Conservation (phyloP, 371 early-diverging fungal genomes). For the Funneliformis caledonium region DNA sequence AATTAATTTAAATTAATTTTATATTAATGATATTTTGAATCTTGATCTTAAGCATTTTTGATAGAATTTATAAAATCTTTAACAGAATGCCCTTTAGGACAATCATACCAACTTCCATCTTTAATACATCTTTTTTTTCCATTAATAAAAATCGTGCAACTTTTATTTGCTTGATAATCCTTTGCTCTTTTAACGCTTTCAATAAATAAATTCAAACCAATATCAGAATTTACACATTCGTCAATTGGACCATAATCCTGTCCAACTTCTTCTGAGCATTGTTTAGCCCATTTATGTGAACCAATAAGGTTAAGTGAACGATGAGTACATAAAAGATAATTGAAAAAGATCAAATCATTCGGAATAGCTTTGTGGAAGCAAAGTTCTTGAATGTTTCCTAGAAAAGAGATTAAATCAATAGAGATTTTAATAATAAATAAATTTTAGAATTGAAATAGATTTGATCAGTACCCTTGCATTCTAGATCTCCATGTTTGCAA, state of each 20-base stretch:
- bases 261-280: conserved; percentile 7
- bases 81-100: conserved; percentile 20
- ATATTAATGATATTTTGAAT: no score
- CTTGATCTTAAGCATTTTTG: not conserved
- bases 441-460: not conserved
- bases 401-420: not conserved
- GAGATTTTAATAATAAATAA: not conserved
- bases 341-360: conserved; percentile 11
- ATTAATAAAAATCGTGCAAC: conserved; percentile 33
- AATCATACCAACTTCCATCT: conserved; percentile 39
- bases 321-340: conserved; percentile 25
- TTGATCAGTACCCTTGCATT: conserved; percentile 25
- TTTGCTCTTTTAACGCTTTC: conserved; percentile 10
- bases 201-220: conserved; percentile 1
- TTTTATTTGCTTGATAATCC: not conserved
- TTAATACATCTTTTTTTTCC: conserved; percentile 35
- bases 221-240: conserved; percentile 17
- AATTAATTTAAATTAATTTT: no score
- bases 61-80: conserved; percentile 23
- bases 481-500: conserved; percentile 31
- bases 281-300: not conserved
- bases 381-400: conserved; percentile 36
- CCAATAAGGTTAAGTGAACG: not conserved
- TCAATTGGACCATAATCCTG: conserved; percentile 30
- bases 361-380: conserved; percentile 22